Conservation (phyloP, 192 early-diverging fungal genomes). For the Coemansia sp. region DNA sequence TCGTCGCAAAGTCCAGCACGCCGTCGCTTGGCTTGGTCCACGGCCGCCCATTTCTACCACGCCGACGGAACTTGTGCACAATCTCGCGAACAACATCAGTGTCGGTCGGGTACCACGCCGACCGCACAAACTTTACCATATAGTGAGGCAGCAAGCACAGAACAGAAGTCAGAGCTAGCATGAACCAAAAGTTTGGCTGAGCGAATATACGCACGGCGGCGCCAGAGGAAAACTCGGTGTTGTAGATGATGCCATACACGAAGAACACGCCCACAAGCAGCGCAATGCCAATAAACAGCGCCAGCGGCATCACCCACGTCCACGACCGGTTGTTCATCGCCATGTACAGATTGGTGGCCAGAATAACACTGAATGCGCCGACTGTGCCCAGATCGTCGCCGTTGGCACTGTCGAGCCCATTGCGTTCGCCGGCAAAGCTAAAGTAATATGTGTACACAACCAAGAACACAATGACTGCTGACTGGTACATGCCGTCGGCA, state of each 20-base stretch:
- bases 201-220: slow-evolving; percentile 62
- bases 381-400: slow-evolving; percentile 65
- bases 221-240: slow-evolving; percentile 57
- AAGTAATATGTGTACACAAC: slow-evolving; percentile 60
- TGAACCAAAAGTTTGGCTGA: slow-evolving; percentile 69
- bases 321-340: slow-evolving; percentile 71
- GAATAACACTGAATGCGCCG: slow-evolving; percentile 69
- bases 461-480: slow-evolving; percentile 64
- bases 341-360: slow-evolving; percentile 78
- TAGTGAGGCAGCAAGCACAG: slow-evolving; percentile 76
- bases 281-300: slow-evolving; percentile 44
- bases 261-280: slow-evolving; percentile 59
- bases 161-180: slow-evolving; percentile 57
- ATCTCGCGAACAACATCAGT: slow-evolving; percentile 84
- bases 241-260: slow-evolving; percentile 62
- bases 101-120: slow-evolving; percentile 76
- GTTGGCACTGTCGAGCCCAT: slow-evolving; percentile 60
- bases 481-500: slow-evolving; percentile 71
- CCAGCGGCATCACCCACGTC: slow-evolving; percentile 66
- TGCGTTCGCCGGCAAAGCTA: slow-evolving; percentile 49
- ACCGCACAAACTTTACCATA: slow-evolving; percentile 63
- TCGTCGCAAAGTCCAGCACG: slow-evolving; percentile 12
- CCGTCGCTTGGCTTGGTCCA: slow-evolving; percentile 8
- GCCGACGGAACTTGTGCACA: slow-evolving; percentile 46
- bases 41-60: not conserved